These are phyloP conservation scores for Carex sylvatica DNA, from an alignment of 202 grass and related monocot species.

Conservation along the genomic window DNA sequence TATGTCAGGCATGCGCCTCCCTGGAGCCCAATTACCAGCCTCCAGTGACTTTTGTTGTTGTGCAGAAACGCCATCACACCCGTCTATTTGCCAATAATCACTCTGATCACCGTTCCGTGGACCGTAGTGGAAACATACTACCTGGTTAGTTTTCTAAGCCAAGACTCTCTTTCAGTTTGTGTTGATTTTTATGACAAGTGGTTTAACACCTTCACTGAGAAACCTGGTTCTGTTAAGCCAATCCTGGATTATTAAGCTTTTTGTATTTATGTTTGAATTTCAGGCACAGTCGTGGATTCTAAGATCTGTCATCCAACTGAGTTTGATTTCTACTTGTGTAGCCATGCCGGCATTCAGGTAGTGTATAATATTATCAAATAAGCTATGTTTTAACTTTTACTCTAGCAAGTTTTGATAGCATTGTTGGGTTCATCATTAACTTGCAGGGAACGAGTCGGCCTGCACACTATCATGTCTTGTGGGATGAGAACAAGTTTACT, in stretches of 20 bases:
- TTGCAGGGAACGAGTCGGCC: slow-evolving; percentile 89
- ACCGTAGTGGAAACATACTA: slow-evolving; percentile 84
- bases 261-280: neutral
- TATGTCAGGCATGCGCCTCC: slow-evolving; percentile 70
- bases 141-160: slow-evolving; percentile 56
- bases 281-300: slow-evolving; percentile 92
- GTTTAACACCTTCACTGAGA: neutral
- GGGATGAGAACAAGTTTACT: slow-evolving; percentile 98
- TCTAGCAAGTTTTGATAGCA: neutral
- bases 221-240: neutral
- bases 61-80: slow-evolving; percentile 97
- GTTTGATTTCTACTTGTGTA: slow-evolving; percentile 95
- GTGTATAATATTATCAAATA: neutral
- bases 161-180: neutral
- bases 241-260: slow-evolving; percentile 11
- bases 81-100: slow-evolving; percentile 94
- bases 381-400: neutral
- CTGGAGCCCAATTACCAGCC: slow-evolving; percentile 91
- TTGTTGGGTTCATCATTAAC: neutral
- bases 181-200: neutral
- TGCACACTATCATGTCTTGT: slow-evolving; percentile 94
- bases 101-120: slow-evolving; percentile 61
- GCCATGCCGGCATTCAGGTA: slow-evolving; percentile 97
- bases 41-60: slow-evolving; percentile 89
- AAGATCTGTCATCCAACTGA: slow-evolving; percentile 97